Evolutionary conservation across 2,329 filamentous ascomycete species (phyloP).

Genomic region (Coleophoma cylindrospora): DNA sequence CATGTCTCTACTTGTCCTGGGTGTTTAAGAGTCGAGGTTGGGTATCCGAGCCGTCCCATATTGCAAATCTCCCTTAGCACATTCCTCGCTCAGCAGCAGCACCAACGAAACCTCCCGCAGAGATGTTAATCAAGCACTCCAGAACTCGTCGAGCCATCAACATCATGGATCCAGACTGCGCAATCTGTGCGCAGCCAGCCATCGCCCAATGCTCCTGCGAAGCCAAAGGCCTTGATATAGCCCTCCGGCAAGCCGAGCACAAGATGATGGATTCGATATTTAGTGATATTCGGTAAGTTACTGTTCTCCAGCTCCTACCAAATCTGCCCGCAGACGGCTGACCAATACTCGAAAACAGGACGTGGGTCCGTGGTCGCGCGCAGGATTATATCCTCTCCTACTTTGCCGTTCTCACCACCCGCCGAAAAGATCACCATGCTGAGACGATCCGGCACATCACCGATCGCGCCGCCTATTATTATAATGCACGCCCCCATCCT

Average conservation of each 20-base stretch:
- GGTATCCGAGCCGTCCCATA: not conserved
- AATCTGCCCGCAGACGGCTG: not conserved
- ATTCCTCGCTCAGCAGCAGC: not conserved
- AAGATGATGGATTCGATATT: constrained; percentile 60
- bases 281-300: constrained; percentile 55
- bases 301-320: not conserved
- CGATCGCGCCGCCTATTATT: constrained; percentile 51
- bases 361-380: constrained; percentile 60
- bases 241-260: constrained; percentile 57
- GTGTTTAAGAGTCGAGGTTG: no score
- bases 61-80: not conserved
- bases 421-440: constrained; percentile 52
- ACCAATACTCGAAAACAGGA: constrained; percentile 30
- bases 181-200: constrained; percentile 59
- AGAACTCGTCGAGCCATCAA: constrained; percentile 38
- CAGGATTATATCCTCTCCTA: constrained; percentile 66
- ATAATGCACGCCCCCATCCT: constrained; percentile 52
- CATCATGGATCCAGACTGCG: constrained; percentile 67
- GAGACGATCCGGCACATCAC: constrained; percentile 51
- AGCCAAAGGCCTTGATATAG: constrained; percentile 57
- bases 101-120: no score
- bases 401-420: constrained; percentile 55
- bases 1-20: no score
- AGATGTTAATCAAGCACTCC: constrained; percentile 22
- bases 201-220: constrained; percentile 59